Base-by-base conservation (phyloP, 2,329 filamentous ascomycete genomes). In the Chaetomiaceae sp. region DNA sequence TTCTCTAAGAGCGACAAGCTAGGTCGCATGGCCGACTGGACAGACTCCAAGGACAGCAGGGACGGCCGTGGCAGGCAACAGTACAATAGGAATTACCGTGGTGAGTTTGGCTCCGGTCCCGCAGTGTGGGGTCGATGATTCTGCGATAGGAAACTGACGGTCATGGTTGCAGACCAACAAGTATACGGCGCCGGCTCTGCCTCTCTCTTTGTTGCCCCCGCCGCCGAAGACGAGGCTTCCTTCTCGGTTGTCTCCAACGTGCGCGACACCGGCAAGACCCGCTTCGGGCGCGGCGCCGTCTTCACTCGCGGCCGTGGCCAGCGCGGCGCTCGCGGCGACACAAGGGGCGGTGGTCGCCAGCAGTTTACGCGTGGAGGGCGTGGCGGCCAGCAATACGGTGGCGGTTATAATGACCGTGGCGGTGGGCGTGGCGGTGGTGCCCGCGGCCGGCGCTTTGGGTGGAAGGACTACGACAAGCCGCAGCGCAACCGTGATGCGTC, bases 11-110 rank as follows among this genome's bases (percentile, higher is more conserved):
- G 90, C 70, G 94, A 99, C 78, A 97, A 96, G 81, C 80, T 99
- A 56, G 94, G 94, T 67, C 91, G 94, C 71, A 97, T 99, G 91
- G 94, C 94, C 57, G 94, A 99, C 78, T 99, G 94, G 94, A 95
- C 91, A 43, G 94, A 96, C 69, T 85, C 88, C 71, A 96, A 96
- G 75, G 89, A 94, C 63, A 76, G 80, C 56, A 78, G 90, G 66
- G 82, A 85, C 63, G 75, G 78, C 45, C 79, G 84, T 56, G 87
- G 90, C 58, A 80, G 92, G 69, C 85, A 88, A 71, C 89, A 94
- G 69, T 97, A 95, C 73, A 90, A 92, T 73, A 82, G 92, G 64
- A 94, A 91, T 73, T 96, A 87, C 74, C 86, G 94, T 83, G 91
- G 91, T 95, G 72, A 45, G 75, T 61, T 33, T 18, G 4, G 27